Evolutionary conservation across 2,329 filamentous ascomycete species (phyloP).

Genomic region (Nemania sp.): DNA sequence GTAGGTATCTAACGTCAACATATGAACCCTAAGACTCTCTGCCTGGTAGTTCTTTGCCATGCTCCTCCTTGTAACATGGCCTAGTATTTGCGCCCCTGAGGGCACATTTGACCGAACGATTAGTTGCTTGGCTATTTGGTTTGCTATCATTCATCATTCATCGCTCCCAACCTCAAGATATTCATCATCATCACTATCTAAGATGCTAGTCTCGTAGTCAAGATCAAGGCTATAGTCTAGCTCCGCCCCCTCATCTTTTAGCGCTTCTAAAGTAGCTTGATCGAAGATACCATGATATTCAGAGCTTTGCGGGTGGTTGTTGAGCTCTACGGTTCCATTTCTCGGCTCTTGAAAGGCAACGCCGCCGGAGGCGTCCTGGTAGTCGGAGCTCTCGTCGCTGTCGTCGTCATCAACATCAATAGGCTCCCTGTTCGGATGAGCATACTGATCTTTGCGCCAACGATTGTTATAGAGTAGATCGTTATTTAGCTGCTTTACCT

Average conservation of each 20-base stretch:
- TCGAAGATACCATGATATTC: slow-evolving; percentile 35
- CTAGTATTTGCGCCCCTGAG: background rate
- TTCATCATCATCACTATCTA: slow-evolving; percentile 34
- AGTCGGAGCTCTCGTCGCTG: slow-evolving; percentile 27
- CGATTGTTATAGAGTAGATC: background rate
- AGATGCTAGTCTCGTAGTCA: slow-evolving; percentile 40
- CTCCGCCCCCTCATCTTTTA: slow-evolving; percentile 43
- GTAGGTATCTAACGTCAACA: background rate
- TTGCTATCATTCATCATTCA: background rate
- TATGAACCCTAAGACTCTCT: background rate
- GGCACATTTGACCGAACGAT: background rate
- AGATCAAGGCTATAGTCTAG: slow-evolving; percentile 40
- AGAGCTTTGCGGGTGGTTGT: no score
- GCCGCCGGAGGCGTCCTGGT: slow-evolving; percentile 35
- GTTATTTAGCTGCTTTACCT: background rate
- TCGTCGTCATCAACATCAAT: background rate
- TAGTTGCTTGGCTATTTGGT: background rate
- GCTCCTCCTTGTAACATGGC: background rate
- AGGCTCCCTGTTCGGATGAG: background rate
- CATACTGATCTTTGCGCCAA: background rate
- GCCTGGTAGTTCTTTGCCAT: background rate
- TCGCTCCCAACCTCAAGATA: slow-evolving; percentile 36
- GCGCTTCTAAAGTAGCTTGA: slow-evolving; percentile 35
- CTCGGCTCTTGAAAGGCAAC: slow-evolving; percentile 40
- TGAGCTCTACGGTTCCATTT: slow-evolving; percentile 43